These are phyloP conservation scores for Pyrenopolyporus hunteri DNA, from an alignment of 495 filamentous ascomycete species.

Conservation along the genomic window DNA sequence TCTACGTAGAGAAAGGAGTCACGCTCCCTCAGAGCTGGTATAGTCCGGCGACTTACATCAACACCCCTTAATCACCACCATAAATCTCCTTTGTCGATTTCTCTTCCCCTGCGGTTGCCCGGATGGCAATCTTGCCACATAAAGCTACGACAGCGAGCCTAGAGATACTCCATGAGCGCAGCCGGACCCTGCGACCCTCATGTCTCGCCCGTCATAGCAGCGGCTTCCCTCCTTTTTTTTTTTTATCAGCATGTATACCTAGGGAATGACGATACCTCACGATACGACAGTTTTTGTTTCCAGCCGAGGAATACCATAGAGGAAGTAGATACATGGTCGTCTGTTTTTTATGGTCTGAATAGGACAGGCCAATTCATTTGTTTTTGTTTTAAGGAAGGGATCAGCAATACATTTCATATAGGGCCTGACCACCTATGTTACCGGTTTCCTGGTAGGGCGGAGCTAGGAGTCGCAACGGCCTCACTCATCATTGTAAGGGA, in stretches of 20 bases:
- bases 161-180: slow-evolving; percentile 9
- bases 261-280: slow-evolving; percentile 32
- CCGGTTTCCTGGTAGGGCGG: neutral
- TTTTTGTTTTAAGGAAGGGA: slow-evolving; percentile 20
- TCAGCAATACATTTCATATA: slow-evolving; percentile 6
- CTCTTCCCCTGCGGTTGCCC: neutral
- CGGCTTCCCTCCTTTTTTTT: slow-evolving; percentile 4
- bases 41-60: slow-evolving; percentile 13
- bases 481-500: neutral
- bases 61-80: slow-evolving; percentile 22
- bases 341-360: slow-evolving; percentile 7
- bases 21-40: slow-evolving; percentile 42
- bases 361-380: slow-evolving; percentile 25
- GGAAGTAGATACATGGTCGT: slow-evolving; percentile 3
- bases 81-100: slow-evolving; percentile 17
- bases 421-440: neutral
- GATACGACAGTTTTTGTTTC: slow-evolving; percentile 22
- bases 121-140: neutral
- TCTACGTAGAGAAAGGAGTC: slow-evolving; percentile 42
- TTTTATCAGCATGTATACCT: slow-evolving; percentile 29
- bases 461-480: neutral
- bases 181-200: slow-evolving; percentile 24
- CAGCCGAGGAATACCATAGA: slow-evolving; percentile 30
- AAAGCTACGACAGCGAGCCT: neutral
- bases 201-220: slow-evolving; percentile 2